phyloP scores from a whole-genome alignment of 257 asterid species.

The Coffea eugenioides region DNA sequence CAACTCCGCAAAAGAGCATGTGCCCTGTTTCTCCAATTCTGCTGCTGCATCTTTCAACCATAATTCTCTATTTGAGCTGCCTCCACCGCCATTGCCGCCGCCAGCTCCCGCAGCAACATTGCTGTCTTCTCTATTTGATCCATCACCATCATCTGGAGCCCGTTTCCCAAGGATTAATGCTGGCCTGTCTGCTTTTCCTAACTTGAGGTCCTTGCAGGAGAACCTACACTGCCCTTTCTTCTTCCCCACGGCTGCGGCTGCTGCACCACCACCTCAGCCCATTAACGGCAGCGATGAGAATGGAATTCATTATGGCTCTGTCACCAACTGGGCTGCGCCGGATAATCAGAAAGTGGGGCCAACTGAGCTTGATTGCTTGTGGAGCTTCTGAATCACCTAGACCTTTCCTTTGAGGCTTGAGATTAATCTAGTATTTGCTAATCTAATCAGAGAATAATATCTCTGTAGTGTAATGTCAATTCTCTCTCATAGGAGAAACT shows the following conservation, averaged over 20 bases:
- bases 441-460: neutral
- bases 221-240: constrained; percentile 59
- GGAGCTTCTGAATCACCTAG: constrained; percentile 43
- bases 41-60: constrained; percentile 39
- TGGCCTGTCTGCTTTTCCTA: constrained; percentile 44
- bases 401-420: neutral
- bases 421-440: neutral
- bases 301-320: constrained; percentile 21
- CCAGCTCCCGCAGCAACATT: constrained; percentile 17
- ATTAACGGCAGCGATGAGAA: constrained; percentile 14
- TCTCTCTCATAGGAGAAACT: neutral
- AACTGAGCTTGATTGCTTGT: constrained; percentile 81
- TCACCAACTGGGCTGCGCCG: constrained; percentile 40
- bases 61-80: constrained; percentile 37
- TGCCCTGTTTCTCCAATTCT: constrained; percentile 99
- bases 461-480: neutral
- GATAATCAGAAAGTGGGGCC: constrained; percentile 50
- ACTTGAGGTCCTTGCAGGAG: constrained; percentile 65
- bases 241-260: constrained; percentile 33
- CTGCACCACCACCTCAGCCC: constrained; percentile 35
- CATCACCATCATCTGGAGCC: constrained; percentile 28
- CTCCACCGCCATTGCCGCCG: constrained; percentile 9
- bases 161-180: constrained; percentile 32
- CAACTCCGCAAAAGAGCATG: constrained; percentile 70
- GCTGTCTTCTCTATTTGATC: constrained; percentile 16